Evolutionary conservation across 805 yeast species (phyloP).

Genomic region (Millerago galiae): DNA sequence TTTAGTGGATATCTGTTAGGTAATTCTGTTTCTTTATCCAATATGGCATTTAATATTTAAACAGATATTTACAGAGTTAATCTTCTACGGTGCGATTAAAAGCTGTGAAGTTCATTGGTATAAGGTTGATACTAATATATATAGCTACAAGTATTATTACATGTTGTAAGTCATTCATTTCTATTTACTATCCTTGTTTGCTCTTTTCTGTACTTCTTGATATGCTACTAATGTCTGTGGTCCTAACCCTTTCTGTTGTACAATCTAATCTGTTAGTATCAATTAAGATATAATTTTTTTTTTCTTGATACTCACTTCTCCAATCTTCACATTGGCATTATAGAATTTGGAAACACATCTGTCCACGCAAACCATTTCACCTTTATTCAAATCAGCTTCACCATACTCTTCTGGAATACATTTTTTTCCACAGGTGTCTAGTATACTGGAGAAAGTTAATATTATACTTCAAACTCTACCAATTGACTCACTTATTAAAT

Average conservation of each 20-base stretch:
- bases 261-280: conserved; percentile 15
- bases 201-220: neutral
- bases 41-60: too few species aligned
- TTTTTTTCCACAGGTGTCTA: conserved; percentile 59
- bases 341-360: conserved; percentile 84
- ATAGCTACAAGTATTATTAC: too few species aligned
- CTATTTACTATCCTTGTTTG: conserved; percentile 9
- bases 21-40: too few species aligned
- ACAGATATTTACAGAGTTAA: too few species aligned
- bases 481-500: conserved; percentile 34
- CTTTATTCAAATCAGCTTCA: conserved; percentile 79
- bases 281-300: neutral
- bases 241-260: conserved; percentile 18
- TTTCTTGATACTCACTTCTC: conserved; percentile 30
- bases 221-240: conserved; percentile 21
- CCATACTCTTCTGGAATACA: conserved; percentile 85
- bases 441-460: conserved; percentile 33
- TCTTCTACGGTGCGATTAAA: too few species aligned
- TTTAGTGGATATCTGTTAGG: too few species aligned
- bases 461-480: neutral
- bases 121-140: too few species aligned
- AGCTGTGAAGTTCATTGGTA: too few species aligned
- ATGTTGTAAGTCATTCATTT: too few species aligned
- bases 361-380: conserved; percentile 77
- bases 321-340: conserved; percentile 59